These are phyloP conservation scores for Ascosphaera aggregata DNA, from an alignment of 2,329 filamentous ascomycete genomes.

Conservation along the genomic window DNA sequence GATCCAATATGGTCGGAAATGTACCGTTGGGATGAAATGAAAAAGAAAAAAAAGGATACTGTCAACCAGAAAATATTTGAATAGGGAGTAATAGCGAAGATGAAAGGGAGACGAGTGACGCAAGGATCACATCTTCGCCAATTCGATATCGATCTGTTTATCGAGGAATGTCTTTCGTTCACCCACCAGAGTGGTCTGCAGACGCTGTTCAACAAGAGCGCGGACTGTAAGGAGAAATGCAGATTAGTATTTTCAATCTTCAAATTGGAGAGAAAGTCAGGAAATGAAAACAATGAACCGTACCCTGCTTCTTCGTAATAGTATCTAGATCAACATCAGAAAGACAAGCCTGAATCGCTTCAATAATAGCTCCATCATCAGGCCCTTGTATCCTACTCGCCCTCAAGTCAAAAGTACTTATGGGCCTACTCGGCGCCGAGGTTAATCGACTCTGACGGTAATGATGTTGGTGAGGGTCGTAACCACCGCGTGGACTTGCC, in stretches of 20 bases:
- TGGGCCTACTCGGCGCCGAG: slow-evolving; percentile 28
- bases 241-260: slow-evolving; percentile 1
- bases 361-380: slow-evolving; percentile 56
- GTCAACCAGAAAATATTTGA: too few species aligned
- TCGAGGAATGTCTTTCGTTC: slow-evolving; percentile 81
- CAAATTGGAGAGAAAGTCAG: background rate
- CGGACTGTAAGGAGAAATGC: slow-evolving; percentile 27
- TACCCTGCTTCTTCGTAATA: slow-evolving; percentile 91
- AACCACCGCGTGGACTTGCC: too few species aligned
- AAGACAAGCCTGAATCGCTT: slow-evolving; percentile 64
- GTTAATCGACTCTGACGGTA: slow-evolving; percentile 14
- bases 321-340: slow-evolving; percentile 78
- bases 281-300: slow-evolving; percentile 12
- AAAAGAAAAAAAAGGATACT: background rate
- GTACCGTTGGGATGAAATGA: too few species aligned
- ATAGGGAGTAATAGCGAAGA: too few species aligned
- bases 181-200: slow-evolving; percentile 71
- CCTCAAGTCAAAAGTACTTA: slow-evolving; percentile 35
- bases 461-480: slow-evolving; percentile 15
- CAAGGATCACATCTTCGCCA: slow-evolving; percentile 60
- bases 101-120: too few species aligned
- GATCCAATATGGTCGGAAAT: too few species aligned
- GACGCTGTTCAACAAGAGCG: slow-evolving; percentile 72
- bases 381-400: slow-evolving; percentile 33
- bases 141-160: slow-evolving; percentile 73